These are phyloP conservation scores for Saccharomycopsis sp. DNA, from an alignment of 805 yeast species.

Conservation along the genomic window DNA sequence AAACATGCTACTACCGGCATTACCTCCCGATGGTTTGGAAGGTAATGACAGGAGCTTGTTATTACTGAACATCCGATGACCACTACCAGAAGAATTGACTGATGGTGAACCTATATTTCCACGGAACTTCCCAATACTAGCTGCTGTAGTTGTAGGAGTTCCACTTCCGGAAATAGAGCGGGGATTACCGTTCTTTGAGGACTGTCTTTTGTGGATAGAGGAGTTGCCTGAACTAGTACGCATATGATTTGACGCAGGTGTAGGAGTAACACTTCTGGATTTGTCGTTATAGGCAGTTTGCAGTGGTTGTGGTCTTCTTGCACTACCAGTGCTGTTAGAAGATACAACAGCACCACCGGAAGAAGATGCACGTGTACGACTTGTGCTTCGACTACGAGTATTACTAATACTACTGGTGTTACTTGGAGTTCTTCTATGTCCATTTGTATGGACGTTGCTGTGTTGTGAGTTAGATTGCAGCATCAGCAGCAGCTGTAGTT, in stretches of 20 bases:
- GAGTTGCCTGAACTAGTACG: background rate
- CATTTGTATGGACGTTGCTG: no score
- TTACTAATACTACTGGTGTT: background rate
- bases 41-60: conserved; percentile 3
- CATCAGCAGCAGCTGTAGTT: background rate
- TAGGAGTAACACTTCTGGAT: background rate
- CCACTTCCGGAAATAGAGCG: no score
- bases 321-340: background rate
- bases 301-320: background rate
- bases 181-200: background rate
- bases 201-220: background rate
- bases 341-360: background rate
- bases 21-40: background rate
- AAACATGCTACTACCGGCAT: conserved; percentile 1
- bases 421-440: background rate
- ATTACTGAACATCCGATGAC: background rate
- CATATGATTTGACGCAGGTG: background rate
- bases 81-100: background rate
- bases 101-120: background rate
- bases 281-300: background rate
- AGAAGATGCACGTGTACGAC: background rate
- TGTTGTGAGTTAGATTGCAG: background rate
- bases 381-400: background rate
- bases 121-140: background rate
- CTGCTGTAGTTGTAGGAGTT: background rate